Percentiles rank a stretch among this genome's conserved stretches.
Evolutionary conservation across 306 rosid species (phyloP).

Genomic region (Mimosa bimucronata): DNA sequence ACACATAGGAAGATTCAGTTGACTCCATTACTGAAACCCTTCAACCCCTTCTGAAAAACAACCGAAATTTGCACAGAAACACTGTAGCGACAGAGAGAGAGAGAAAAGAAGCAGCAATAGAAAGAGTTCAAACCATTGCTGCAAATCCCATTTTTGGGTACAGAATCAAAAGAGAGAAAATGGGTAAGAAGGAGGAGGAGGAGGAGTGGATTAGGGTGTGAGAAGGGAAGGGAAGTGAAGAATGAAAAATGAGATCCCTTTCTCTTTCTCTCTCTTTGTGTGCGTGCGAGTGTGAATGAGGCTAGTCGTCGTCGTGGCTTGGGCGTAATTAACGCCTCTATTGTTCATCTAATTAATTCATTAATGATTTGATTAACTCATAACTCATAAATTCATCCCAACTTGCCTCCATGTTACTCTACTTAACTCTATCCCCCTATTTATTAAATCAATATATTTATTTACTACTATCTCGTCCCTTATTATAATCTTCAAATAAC

Average conservation of each 20-base stretch:
- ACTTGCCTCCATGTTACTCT: not conserved
- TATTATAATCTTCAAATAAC: too few relatives aligned
- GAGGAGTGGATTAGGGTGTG: not conserved
- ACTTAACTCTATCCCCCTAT: too few relatives aligned
- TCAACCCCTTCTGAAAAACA: conserved; percentile 33
- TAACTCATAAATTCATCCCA: not conserved
- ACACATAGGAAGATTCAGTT: conserved; percentile 86
- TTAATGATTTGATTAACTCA: not conserved
- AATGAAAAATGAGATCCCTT: conserved; percentile 5
- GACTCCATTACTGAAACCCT: conserved; percentile 68
- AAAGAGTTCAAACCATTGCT: conserved; percentile 18
- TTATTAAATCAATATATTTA: too few relatives aligned
- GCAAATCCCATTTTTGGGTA: not conserved
- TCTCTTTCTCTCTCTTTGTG: not conserved
- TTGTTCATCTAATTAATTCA: not conserved
- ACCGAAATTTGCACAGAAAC: too few relatives aligned
- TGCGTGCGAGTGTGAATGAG: not conserved
- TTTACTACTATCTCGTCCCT: too few relatives aligned
- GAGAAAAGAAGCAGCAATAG: not conserved
- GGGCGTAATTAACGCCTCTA: conserved; percentile 44
- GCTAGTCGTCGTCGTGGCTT: not conserved
- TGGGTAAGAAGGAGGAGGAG: not conserved
- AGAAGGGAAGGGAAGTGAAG: conserved; percentile 8
- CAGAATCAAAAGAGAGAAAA: not conserved
- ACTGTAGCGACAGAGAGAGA: not conserved